These are phyloP conservation scores for Fusarium armeniacum DNA, from an alignment of 2,329 filamentous ascomycete genomes.

Conservation along the genomic window DNA sequence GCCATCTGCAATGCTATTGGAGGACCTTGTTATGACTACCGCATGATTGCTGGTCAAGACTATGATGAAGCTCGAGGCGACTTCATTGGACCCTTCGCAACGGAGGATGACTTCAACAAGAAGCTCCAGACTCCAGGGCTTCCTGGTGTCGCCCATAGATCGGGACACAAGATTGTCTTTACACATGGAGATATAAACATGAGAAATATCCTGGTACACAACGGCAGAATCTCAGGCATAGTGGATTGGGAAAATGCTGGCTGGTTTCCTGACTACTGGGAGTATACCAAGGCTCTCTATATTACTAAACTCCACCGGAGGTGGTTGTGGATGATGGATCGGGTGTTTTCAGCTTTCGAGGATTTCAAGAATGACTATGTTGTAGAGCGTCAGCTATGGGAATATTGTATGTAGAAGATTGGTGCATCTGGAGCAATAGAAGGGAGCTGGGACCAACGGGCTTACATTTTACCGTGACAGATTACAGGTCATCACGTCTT, in stretches of 20 bases:
- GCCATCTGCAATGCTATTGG: not conserved
- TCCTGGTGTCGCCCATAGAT: not conserved
- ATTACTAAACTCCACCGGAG: not conserved
- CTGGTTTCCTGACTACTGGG: not conserved
- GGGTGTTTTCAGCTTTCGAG: not conserved
- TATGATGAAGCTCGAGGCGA: not conserved
- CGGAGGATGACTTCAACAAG: not conserved
- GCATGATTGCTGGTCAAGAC: not conserved
- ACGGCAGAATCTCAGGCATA: not conserved
- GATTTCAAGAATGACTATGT: not conserved
- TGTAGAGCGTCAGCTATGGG: not conserved
- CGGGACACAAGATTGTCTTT: not conserved
- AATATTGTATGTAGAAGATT: not conserved
- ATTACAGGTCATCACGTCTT: too few species aligned
- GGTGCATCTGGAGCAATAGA: rapidly evolving
- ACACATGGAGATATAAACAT: not conserved
- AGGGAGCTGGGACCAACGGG: too few species aligned
- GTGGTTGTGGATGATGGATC: not conserved
- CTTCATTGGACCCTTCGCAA: not conserved
- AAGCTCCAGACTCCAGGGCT: not conserved
- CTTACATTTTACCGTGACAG: too few species aligned
- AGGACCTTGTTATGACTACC: not conserved
- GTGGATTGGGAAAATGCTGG: not conserved
- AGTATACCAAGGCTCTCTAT: not conserved
- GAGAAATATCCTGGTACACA: not conserved